Evolutionary conservation across 1,284 basidiomycete species (phyloP).

Genomic region (Schizophyllum commune): DNA sequence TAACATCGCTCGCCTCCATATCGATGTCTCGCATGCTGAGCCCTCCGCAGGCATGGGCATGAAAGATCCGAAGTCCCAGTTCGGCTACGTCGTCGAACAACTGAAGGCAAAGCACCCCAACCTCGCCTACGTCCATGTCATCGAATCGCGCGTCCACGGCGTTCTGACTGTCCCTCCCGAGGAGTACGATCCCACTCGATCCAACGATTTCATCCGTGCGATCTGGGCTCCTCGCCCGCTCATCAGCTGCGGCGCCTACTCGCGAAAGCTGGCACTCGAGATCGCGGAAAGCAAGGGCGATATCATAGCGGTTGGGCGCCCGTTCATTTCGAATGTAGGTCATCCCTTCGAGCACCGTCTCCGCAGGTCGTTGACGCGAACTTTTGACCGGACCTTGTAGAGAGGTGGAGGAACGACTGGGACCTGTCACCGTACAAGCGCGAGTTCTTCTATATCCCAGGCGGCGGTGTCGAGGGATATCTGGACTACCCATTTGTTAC

Average conservation of each 20-base stretch:
- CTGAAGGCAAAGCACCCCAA: constrained; percentile 25
- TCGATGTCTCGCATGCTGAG: neutral
- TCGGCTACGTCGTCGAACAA: constrained; percentile 20
- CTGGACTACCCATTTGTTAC: too few species aligned
- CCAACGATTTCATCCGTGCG: constrained; percentile 27
- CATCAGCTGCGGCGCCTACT: neutral
- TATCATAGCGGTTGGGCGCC: neutral
- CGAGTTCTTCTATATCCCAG: too few species aligned
- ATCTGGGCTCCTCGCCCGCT: constrained; percentile 19
- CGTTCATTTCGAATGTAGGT: neutral
- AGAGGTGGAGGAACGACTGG: neutral
- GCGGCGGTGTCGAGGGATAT: too few species aligned
- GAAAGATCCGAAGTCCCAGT: constrained; percentile 30
- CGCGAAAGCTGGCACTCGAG: neutral
- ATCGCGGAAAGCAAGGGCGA: neutral
- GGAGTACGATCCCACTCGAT: neutral
- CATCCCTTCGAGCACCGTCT: neutral
- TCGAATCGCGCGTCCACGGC: constrained; percentile 31
- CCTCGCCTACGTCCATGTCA: constrained; percentile 51
- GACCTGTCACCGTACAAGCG: too few species aligned
- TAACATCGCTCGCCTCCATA: neutral
- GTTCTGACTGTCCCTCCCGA: neutral
- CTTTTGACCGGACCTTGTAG: neutral
- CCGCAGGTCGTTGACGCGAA: neutral
- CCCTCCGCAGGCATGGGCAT: constrained; percentile 25